Conservation (phyloP, 768 basidiomycete genomes). For the Lactarius trivialis region DNA sequence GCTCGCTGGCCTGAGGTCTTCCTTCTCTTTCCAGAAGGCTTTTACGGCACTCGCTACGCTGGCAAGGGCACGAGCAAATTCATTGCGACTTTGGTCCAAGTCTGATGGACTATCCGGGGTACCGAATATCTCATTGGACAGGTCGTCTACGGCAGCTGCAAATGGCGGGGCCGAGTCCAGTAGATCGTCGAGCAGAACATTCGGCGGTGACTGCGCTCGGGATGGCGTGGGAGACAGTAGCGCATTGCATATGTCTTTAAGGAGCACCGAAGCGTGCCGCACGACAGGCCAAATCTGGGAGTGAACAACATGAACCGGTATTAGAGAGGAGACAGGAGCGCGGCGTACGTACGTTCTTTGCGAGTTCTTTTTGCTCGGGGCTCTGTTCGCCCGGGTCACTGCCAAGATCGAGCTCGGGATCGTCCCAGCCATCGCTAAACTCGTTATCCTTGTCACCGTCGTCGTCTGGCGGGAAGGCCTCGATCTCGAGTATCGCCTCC, state of each 20-base stretch:
- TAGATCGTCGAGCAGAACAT: slow-evolving; percentile 14
- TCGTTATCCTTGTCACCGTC: not conserved
- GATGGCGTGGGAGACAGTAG: slow-evolving; percentile 4
- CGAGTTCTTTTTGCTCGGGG: slow-evolving; percentile 14
- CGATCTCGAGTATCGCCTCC: slow-evolving; percentile 5
- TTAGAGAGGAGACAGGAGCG: too few relatives aligned
- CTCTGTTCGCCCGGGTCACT: not conserved
- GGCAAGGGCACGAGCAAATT: slow-evolving; percentile 13
- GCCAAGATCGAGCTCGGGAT: slow-evolving; percentile 13
- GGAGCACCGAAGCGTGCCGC: slow-evolving; percentile 4
- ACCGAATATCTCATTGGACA: slow-evolving; percentile 14
- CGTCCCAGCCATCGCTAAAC: slow-evolving; percentile 18
- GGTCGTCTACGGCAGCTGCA: slow-evolving; percentile 16
- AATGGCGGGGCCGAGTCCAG: slow-evolving; percentile 17
- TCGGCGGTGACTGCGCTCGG: not conserved
- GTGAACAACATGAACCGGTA: not conserved
- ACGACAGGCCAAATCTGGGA: slow-evolving; percentile 11
- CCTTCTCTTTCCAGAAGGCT: slow-evolving; percentile 15
- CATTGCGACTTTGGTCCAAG: slow-evolving; percentile 9
- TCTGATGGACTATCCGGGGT: not conserved
- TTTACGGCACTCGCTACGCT: slow-evolving; percentile 13
- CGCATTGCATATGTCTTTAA: not conserved
- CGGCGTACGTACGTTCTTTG: slow-evolving; percentile 18
- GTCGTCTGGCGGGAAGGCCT: not conserved
- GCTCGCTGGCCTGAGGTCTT: slow-evolving; percentile 1